Base-by-base conservation (phyloP, 768 basidiomycete genomes). In the Trametes gibbosa region DNA sequence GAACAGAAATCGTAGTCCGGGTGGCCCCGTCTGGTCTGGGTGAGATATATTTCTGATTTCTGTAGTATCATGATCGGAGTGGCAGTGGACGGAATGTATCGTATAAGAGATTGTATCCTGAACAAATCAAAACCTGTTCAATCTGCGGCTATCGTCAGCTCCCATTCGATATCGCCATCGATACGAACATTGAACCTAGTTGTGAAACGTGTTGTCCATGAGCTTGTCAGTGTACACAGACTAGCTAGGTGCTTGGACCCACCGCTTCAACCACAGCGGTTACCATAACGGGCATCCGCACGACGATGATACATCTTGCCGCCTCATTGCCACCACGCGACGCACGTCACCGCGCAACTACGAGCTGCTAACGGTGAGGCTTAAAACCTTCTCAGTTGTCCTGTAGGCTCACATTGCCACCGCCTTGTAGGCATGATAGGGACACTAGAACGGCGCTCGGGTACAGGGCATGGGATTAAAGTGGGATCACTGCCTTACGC, bases 21-120 rank as follows among this genome's bases (percentile, higher is more conserved):
- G 71, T 39, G 69, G 69, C 5, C 45, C 70, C 27, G 68, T 70
- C 34, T 67, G 71, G 69, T 66, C 68, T 23, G 69, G 69, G 14
- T 70, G 53, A 56, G 29, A 32, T 4, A 10, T 4, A 10, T 39
- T 4, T 8, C 34, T 35, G n/a, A n/a, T n/a, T n/a, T n/a, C n/a
- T n/a, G n/a, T n/a, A n/a, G n/a, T n/a, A n/a, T n/a, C n/a, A n/a
- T n/a, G n/a, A n/a, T n/a, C n/a, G n/a, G n/a, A n/a, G n/a, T n/a
- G n/a, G n/a, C n/a, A n/a, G n/a, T n/a, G n/a, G n/a, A n/a, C n/a
- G n/a, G n/a, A n/a, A n/a, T n/a, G n/a, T n/a, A n/a, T n/a, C n/a
- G n/a, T n/a, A n/a, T n/a, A n/a, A n/a, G n/a, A n/a, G n/a, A n/a
- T n/a, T n/a, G n/a, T n/a, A n/a, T n/a, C n/a, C n/a, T n/a, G n/a